A percentile compares a stretch with the other conserved stretches of the same genome.
Conservation (phyloP, 2,329 filamentous ascomycete genomes). For the Ophiocordyceps camponoti-rufipedis region DNA sequence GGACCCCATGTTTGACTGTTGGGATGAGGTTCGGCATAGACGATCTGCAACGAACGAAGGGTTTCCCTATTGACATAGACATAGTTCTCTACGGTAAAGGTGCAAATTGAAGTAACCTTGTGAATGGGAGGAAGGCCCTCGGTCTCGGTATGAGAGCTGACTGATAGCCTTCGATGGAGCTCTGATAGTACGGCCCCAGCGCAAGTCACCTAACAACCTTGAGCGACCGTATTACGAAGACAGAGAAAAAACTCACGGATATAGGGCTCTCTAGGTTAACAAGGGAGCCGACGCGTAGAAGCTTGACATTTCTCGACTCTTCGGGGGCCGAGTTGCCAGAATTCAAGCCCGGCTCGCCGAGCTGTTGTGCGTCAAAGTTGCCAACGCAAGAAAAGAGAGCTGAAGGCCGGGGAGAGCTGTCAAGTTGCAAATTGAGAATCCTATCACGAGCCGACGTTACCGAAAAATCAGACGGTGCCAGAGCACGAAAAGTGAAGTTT, state of each 20-base stretch:
- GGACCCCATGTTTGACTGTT: conserved; percentile 57
- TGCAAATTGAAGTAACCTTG: conserved; percentile 45
- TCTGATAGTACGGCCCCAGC: conserved; percentile 74
- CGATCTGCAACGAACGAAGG: conserved; percentile 65
- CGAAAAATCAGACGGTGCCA: conserved; percentile 56
- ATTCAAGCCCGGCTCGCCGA: neutral
- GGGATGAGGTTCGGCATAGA: conserved; percentile 67
- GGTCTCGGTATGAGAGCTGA: conserved; percentile 43
- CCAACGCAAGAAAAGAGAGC: conserved; percentile 7
- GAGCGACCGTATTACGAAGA: neutral
- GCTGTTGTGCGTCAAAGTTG: neutral
- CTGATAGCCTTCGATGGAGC: conserved; percentile 41
- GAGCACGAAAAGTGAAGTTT: conserved; percentile 35
- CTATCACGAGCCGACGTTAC: conserved; percentile 48
- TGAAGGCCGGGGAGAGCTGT: conserved; percentile 3
- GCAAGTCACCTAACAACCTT: conserved; percentile 45
- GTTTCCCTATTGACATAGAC: conserved; percentile 77
- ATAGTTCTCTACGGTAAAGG: conserved; percentile 47
- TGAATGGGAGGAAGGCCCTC: conserved; percentile 30
- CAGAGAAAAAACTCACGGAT: conserved; percentile 31
- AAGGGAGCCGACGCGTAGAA: conserved; percentile 50
- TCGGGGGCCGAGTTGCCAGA: neutral
- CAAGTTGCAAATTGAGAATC: conserved; percentile 27
- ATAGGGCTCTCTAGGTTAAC: conserved; percentile 58
- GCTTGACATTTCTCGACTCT: conserved; percentile 21